Evolutionary conservation across 148 eudicot species (phyloP), one percentile per base, ranked within the genome.

Genomic region (Amaranthus cruentus): DNA sequence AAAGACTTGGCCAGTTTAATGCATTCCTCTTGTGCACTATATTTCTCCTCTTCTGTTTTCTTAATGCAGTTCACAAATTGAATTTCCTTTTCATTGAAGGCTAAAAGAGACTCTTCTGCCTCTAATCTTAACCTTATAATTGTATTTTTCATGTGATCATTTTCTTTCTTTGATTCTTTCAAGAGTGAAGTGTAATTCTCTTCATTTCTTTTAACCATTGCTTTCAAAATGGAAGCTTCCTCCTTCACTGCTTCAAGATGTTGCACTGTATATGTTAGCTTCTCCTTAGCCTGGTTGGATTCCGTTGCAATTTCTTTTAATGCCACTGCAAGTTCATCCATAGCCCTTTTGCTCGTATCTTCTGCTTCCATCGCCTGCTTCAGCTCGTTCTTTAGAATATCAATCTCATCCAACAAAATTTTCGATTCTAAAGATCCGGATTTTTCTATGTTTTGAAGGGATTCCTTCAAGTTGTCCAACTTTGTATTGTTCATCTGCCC

Each of bases 241-340:
- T 68, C 77, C 68, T 84, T 87, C 15, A 79, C 76, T 9, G 76
- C 79, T 68, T 79, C 76, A 14, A 94, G 79, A 72, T 94, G 88
- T 5, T 69, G 60, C 73, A 76, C 78, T 0, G 84, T 75, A 5
- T 55, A 46, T 2, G 14, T 18, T 10, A 85, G 90, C 64, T 89
- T 86, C 75, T 85, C 88, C 76, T 87, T 94, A 3, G 85, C 72
- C 58, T 84, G 82, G 47, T 78, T 87, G 54, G 88, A 83, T 74
- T 89, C 91, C 0, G 83, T 72, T 2, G 93, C 87, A 8, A 94
- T 96, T 81, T 94, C 98, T 64, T 82, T 84, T 9, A 94, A 75
- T 1, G 87, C 98, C 74, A 87, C 13, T 3, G 98, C 97, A n/a
- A 94, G 80, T 74, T 91, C 97, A 61, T 94, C 97, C 92, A 94